Evolutionary conservation across 2,329 filamentous ascomycete species (phyloP), one percentile per base, ranked within the genome.

Genomic region (Cladophialophora yegresii): DNA sequence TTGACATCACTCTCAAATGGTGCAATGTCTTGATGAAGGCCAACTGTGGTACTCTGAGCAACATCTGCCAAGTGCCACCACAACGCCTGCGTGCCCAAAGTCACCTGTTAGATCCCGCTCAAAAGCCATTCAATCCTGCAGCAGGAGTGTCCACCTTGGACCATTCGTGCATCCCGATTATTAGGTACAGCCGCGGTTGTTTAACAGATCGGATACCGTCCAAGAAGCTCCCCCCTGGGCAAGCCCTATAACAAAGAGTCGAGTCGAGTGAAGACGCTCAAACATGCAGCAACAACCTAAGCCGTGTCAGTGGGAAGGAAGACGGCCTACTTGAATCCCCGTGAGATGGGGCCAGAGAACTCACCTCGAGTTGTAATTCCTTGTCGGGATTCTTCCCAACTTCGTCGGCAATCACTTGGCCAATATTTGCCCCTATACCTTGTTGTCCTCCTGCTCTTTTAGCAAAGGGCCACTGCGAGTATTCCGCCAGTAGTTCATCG

Each of bases 401-500:
- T 78, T 99, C 95, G 79, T 97, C 93, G 65, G 85, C 82, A 72
- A 98, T 89, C 32, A 92, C 87, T 77, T 95, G 90, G 54, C 92
- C 91, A 75, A 99, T 78, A 76, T 99, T 99, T 70, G 93, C 92
- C 54, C 92, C 95, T 61, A 98, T 92, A 33, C 92, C 92, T 69
- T 92, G 87, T 36, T 87, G 87, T 30, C 91, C 90, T 49, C 86
- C 86, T 4, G 85, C 75, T 78, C 93, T 90, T 79, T 88, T 89
- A 59, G 89, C 92, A 80, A 99, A 99, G 0, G 95, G 95, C 89
- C 90, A 99, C 81, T 98, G 95, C 73, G 92, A 96, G 79, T 97
- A 99, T 76, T 98, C 93, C 49, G 92, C 92, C 64, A 99, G 82
- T 69, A 99, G 81, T 80, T 98, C 95, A 77, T 99, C 95, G 20